phyloP scores from a whole-genome alignment of 495 filamentous ascomycete genomes.

The Penicillium crystallinum region DNA sequence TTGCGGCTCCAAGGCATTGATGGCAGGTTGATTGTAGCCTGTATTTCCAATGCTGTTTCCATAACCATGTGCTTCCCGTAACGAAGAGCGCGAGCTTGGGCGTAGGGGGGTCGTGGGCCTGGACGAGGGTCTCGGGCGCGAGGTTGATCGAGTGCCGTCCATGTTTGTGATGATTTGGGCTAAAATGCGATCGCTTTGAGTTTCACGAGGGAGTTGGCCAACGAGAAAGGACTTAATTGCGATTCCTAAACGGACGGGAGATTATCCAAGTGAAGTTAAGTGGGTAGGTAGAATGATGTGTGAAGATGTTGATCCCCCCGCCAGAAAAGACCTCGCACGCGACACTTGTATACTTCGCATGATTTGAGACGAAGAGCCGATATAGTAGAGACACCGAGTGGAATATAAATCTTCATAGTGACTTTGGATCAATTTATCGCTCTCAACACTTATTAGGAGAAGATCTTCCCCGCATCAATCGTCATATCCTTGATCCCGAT shows the following conservation, averaged over 20 bases:
- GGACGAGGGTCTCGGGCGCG: conserved; percentile 49
- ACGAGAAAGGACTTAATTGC: not conserved
- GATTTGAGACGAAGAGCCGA: not conserved
- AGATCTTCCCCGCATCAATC: conserved; percentile 7
- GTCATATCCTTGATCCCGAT: conserved; percentile 11
- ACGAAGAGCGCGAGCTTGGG: conserved; percentile 80
- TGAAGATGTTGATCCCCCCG: not conserved
- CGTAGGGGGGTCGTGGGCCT: conserved; percentile 92
- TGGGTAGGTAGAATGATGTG: not conserved
- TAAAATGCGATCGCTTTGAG: not conserved
- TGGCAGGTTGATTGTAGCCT: conserved; percentile 59
- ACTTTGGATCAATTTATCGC: not conserved
- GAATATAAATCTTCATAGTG: not conserved
- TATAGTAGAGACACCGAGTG: not conserved
- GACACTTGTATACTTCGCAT: not conserved
- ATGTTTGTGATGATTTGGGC: conserved; percentile 18
- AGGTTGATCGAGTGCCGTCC: conserved; percentile 36
- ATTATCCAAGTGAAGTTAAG: not conserved
- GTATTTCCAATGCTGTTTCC: conserved; percentile 35
- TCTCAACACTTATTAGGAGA: not conserved
- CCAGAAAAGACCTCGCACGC: not conserved
- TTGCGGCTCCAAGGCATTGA: conserved; percentile 76
- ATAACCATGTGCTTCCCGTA: conserved; percentile 64
- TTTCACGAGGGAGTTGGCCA: not conserved
- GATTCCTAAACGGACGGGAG: not conserved